Base-by-base conservation (phyloP, 176 grass and related monocot species). In the Aegilops longissima region DNA sequence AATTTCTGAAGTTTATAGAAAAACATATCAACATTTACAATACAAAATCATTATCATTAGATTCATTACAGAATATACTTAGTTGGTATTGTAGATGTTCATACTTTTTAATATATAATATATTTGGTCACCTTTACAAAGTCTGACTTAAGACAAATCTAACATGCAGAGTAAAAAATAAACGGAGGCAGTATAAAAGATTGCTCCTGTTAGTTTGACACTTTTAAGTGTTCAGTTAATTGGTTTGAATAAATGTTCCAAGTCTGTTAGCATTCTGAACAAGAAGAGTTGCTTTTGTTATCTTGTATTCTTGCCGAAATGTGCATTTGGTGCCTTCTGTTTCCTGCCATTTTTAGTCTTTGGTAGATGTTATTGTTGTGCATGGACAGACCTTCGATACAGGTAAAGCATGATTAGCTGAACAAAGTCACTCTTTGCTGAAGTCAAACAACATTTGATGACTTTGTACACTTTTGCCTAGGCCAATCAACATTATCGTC, bases 341-440 rank as follows among this genome's bases (percentile, higher is more conserved):
- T 79, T 68, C 33, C 6, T 67, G 39, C 14, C 62, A 21, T 38
- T 49, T 39, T 68, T 78, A 9, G 5, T 82, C 71, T 61, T 81
- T 12, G 13, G 35, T 27, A 76, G 34, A 76, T 75, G 54, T 85
- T 52, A 65, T 54, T 73, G 66, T 56, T 66, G 64, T 81, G 38
- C 78, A 82, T 61, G 77, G 30, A 45, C 58, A 85, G 34, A 67
- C 73, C 44, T 35, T 85, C 1, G 18, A 29, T 73, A 45, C 11
- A 85, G 61, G 12, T 38, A 51, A 52, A 8, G 27, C 47, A 20
- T 56, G 47, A 77, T 77, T 31, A 33, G 9, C 30, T 75, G 12
- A 51, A 75, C 40, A 75, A 75, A 75, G 44, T 23, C 51, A 59
- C n/a, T 76, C 73, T 77, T 77, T 56, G 73, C 73, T 54, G 10